Percentiles rank a stretch among this genome's conserved stretches.
Evolutionary conservation across 441 rosid genomes (phyloP).

Genomic region (Pelargonium myrrhifolium): DNA sequence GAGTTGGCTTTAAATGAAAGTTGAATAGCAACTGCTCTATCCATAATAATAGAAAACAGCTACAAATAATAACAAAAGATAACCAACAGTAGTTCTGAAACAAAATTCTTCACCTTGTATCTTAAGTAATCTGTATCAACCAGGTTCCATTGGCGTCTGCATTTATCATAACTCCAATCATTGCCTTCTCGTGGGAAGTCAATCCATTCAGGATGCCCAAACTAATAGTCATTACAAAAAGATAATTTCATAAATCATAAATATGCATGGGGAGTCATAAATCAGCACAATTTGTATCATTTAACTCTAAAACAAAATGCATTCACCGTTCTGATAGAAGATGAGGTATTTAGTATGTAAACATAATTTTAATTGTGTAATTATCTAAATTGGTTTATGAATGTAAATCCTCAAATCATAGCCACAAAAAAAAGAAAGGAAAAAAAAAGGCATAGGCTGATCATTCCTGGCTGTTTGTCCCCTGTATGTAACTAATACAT

Average conservation of each 20-base stretch:
- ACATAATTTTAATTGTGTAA: not conserved
- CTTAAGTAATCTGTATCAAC: conserved; percentile 55
- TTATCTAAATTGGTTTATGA: not conserved
- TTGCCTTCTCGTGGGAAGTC: conserved; percentile 89
- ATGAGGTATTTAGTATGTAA: not conserved
- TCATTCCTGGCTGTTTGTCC: conserved; percentile 4
- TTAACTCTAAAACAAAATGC: not conserved
- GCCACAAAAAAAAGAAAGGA: not conserved
- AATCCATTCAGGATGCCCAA: conserved; percentile 92
- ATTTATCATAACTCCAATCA: conserved; percentile 75
- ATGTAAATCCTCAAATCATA: conserved; percentile 3
- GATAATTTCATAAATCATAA: conserved; percentile 7
- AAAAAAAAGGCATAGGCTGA: not conserved
- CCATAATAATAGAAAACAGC: not conserved
- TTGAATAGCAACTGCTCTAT: conserved; percentile 5
- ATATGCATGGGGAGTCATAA: not conserved
- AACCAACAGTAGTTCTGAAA: conserved; percentile 7
- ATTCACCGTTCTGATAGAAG: not conserved
- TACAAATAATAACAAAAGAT: not conserved
- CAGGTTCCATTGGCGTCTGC: conserved; percentile 73
- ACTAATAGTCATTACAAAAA: conserved; percentile 36
- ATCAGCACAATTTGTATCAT: conserved; percentile 1
- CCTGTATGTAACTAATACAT: not conserved
- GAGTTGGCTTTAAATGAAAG: not conserved
- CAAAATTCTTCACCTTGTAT: conserved; percentile 49